Evolutionary conservation across 179 eudicot genomes (phyloP).

Genomic region (Camellia oleifera): DNA sequence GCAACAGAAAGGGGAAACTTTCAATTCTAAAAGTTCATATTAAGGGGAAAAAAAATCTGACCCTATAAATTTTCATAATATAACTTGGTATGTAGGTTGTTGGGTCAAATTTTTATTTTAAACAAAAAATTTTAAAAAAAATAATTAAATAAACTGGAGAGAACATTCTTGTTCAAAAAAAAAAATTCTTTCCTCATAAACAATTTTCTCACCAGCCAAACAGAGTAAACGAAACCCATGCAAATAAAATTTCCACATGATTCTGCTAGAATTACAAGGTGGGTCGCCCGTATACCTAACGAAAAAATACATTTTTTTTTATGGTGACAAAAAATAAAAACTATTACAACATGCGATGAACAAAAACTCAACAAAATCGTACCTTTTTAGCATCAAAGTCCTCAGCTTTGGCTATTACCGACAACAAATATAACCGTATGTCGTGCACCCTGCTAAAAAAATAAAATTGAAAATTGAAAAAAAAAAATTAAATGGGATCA

Average conservation of each 20-base stretch:
- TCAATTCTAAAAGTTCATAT: neutral
- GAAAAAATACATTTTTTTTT: neutral
- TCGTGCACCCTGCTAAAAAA: neutral
- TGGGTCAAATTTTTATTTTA: neutral
- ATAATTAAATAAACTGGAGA: neutral
- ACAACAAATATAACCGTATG: neutral
- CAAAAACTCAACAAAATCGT: neutral
- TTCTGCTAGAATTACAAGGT: neutral
- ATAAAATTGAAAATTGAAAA: slow-evolving; percentile 12
- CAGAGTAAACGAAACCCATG: neutral
- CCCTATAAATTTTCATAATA: neutral
- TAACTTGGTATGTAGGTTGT: neutral
- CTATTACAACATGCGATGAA: neutral
- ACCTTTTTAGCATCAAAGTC: slow-evolving; percentile 10
- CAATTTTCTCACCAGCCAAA: neutral
- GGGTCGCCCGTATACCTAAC: neutral
- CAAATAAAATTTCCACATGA: neutral
- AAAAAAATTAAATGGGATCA: neutral
- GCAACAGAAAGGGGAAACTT: too few species aligned
- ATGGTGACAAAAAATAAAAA: neutral
- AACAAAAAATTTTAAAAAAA: neutral
- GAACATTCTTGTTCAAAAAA: neutral
- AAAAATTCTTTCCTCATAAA: neutral
- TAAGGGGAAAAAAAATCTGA: neutral
- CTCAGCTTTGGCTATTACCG: neutral